Evolutionary conservation across 2,329 filamentous ascomycete species (phyloP), one percentile per base, ranked within the genome.

Genomic region (Chrysoporthe puriensis): DNA sequence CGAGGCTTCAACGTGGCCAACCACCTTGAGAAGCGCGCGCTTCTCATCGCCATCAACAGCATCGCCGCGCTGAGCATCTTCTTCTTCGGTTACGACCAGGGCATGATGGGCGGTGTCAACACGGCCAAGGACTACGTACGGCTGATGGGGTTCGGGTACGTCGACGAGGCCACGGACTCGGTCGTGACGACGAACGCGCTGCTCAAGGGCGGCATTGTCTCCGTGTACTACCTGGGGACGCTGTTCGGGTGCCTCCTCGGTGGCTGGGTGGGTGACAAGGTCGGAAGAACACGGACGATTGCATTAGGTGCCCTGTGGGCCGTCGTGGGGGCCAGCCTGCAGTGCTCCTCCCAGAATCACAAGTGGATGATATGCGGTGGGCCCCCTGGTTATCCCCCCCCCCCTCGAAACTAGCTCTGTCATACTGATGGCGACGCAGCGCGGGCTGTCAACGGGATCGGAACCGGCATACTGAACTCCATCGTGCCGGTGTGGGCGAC

Each of bases 401-500:
- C 34, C 8, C 18, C 16, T 40, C 57, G 11, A 1, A 21, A 16
- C n/a, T 7, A 40, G 34, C 36, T 18, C n/a, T 13, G 36, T 26
- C n/a, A 21, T 42, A 43, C 57, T 60, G 36, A 60, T 40, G 40
- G 34, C 42, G 2, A 26, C 18, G 11, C 69, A 82, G 85, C 86
- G 14, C 86, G 88, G 42, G 79, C 85, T 18, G 79, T 90, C 46
- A 90, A 89, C 66, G 88, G 88, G 5, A 85, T 89, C 58, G 90
- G 90, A 3, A 92, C 89, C 2, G 90, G 90, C 34, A 87, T 91
- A 62, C 76, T 92, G 46, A 92, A 91, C 73, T 86, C 88, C 8
- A 91, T 92, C 70, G 86, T 90, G 0, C 90, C 90, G 0, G 89
- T 91, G 3, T 92, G 88, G 88, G 88, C 89, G 0, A 90, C 90